Conservation (phyloP, 208 protist species). For the Crithidia bombi region DNA sequence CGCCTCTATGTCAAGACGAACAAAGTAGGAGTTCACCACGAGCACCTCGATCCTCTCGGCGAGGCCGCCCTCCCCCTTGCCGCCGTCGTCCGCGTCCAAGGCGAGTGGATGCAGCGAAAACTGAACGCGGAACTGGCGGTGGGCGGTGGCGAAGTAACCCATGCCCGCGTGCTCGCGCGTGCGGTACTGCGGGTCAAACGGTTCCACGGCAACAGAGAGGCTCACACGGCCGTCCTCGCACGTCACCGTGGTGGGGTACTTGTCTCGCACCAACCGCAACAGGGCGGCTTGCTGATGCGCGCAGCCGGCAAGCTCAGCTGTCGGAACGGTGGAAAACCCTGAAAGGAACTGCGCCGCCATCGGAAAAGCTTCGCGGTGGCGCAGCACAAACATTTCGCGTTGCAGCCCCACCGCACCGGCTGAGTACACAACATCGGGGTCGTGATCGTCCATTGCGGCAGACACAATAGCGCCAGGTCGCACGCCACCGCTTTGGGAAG, state of each 20-base stretch:
- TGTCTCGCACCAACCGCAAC: conserved; percentile 28
- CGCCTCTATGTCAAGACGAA: conserved; percentile 52
- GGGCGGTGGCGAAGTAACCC: conserved; percentile 57
- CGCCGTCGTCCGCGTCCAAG: background rate
- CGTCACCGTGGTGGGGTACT: conserved; percentile 34
- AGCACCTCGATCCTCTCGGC: conserved; percentile 29
- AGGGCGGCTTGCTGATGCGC: conserved; percentile 31
- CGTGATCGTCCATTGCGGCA: conserved; percentile 12
- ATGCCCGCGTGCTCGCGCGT: conserved; percentile 34
- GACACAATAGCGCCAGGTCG: background rate
- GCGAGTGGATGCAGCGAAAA: conserved; percentile 36
- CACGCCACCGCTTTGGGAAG: background rate
- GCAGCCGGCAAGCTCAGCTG: conserved; percentile 23
- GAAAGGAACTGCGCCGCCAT: conserved; percentile 51
- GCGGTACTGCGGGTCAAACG: conserved; percentile 56
- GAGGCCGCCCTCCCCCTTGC: background rate
- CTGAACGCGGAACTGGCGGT: conserved; percentile 62
- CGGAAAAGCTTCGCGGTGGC: conserved; percentile 44
- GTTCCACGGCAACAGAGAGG: conserved; percentile 51
- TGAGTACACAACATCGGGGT: conserved; percentile 44
- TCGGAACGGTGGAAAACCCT: conserved; percentile 30
- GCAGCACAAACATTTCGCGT: conserved; percentile 67
- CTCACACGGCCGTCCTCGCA: conserved; percentile 58
- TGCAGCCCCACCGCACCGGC: conserved; percentile 59
- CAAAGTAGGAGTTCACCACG: conserved; percentile 79